Base-by-base conservation (phyloP, 306 rosid species). In the Lathyrus sativus region DNA sequence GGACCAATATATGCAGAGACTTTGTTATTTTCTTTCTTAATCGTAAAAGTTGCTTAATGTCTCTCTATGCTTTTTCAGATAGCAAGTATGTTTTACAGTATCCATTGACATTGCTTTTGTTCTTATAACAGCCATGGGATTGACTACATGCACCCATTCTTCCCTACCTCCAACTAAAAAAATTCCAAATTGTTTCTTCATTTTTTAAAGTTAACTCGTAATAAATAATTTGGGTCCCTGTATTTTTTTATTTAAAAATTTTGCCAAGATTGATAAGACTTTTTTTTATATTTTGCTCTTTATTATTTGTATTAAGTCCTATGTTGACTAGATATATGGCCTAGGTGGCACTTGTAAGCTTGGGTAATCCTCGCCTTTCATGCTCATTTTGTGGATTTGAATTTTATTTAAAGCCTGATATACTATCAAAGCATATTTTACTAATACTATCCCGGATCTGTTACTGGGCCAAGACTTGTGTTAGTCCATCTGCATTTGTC, bases 91-190 rank as follows among this genome's bases (percentile, higher is more conserved):
- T 19, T 69, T 55, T 19, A 54, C 62, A 22, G 41, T 72, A 69
- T 50, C 60, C 67, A 44, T 73, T 63, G 18, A 8, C 45, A 31
- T 31, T 62, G 63, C 49, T 46, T 44, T 73, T 38, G 29, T 51
- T 66, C 74, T 50, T 67, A 62, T 41, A 41, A 67, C 17, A 7
- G 51, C 61, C 43, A 22, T 56, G 9, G 33, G 60, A 64, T 17
- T 57, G 57, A 58, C 31, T 33, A 4, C 18, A 12, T 42, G 65
- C 48, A 26, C 22, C 11, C 11, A 26, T 5, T 11, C 17, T 37
- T 0, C 24, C 71, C 61, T 10, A 37, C 18, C 9, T 13, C 76
- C 31, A 11, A n/a, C 55, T 49, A 53, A 45, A 31, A 31, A 43
- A 33, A 8, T 4, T 72, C 18, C 46, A 37, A 60, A 11, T 9